Evolutionary conservation across 2,329 filamentous ascomycete genomes (phyloP), one percentile per base, ranked within the genome.

Genomic region (Colletotrichum gigasporum): DNA sequence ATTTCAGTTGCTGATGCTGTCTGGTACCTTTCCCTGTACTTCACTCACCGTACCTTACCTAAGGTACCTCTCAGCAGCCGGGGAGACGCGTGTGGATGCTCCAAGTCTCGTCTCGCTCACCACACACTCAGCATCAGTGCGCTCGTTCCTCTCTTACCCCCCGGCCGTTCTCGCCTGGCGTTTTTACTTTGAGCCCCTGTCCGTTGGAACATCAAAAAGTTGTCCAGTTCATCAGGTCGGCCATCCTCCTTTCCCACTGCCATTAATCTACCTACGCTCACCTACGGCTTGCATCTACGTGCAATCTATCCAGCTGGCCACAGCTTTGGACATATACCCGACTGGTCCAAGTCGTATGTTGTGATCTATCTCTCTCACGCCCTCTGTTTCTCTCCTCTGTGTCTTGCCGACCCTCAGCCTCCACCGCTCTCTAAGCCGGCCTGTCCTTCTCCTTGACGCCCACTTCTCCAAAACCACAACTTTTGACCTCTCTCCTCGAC

Each of bases 181-280:
- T 55, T 64, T 61, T 64, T 48, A 34, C 56, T 50, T 37, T 18
- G 48, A 61, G 65, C 62, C 61, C 62, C 54, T 66, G 55, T 65
- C 42, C 34, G 58, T 57, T 63, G 44, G 45, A 65, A 56, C 44
- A 10, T 57, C 58, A 63, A 65, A 65, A 65, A 65, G 63, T 63
- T 65, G 63, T 65, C 58, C 50, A 50, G 63, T 63, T 63, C 37
- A 42, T 41, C 50, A 63, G 35, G 55, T 12, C 9, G 26, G 47
- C 61, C 34, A 39, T 44, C 28, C 20, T 50, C 35, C 53, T 50
- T 12, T 58, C 42, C 59, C 14, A 18, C 48, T 26, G 61, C 55
- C 45, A 37, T 41, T 60, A 34, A 64, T 54, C 34, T 53, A 54
- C 28, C 20, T 16, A 47, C n/a, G 11, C 30, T 41, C 48, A 61